Evolutionary conservation across 306 rosid genomes (phyloP).

Genomic region (Castanea mollissima): DNA sequence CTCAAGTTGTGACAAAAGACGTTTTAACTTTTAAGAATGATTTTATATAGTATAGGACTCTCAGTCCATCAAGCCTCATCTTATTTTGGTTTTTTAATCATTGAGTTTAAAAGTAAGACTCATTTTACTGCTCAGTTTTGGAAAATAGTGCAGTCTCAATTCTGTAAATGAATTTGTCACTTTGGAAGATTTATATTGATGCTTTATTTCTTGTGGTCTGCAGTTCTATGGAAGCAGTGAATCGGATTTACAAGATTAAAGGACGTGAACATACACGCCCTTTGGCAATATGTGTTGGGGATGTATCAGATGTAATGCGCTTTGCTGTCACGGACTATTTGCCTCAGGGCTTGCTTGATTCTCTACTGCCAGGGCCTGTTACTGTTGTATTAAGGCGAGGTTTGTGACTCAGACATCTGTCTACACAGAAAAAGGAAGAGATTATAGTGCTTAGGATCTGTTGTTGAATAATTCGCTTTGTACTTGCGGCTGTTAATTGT

Average conservation of each 20-base stretch:
- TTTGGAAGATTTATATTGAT: neutral
- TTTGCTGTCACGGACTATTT: constrained; percentile 72
- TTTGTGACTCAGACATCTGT: constrained; percentile 19
- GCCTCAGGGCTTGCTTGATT: constrained; percentile 70
- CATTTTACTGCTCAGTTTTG: constrained; percentile 2
- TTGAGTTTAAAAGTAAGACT: neutral
- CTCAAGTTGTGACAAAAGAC: too few species aligned
- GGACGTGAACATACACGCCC: constrained; percentile 81
- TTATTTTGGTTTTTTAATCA: neutral
- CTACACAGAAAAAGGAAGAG: neutral
- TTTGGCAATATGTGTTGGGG: constrained; percentile 81
- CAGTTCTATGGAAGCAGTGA: constrained; percentile 73
- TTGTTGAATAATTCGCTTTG: neutral
- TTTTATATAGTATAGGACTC: neutral
- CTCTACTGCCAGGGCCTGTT: constrained; percentile 95
- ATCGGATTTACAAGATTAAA: constrained; percentile 74
- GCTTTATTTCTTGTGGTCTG: constrained; percentile 28
- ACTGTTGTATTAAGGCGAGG: constrained; percentile 80
- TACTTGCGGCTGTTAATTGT: neutral
- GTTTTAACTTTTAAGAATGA: neutral
- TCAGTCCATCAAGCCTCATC: neutral
- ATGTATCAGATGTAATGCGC: constrained; percentile 54
- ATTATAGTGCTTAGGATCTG: neutral
- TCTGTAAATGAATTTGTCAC: neutral
- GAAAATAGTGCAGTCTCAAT: neutral